These are phyloP conservation scores for Colletotrichum zoysiae DNA, from an alignment of 2,329 filamentous ascomycete genomes.

Conservation along the genomic window DNA sequence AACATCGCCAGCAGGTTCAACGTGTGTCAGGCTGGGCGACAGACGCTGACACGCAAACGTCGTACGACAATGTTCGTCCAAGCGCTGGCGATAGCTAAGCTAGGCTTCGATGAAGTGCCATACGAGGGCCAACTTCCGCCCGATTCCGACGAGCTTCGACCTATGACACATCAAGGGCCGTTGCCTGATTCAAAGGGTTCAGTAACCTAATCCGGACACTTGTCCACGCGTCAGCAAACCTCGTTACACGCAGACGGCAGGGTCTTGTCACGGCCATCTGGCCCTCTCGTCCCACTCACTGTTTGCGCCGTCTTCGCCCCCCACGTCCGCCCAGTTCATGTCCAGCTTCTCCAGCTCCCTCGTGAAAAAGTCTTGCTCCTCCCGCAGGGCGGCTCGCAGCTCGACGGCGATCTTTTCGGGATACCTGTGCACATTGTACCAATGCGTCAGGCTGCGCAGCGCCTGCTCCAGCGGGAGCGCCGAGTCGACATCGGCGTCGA, in stretches of 20 bases:
- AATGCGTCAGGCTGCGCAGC: conserved; percentile 88
- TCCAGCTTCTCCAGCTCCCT: conserved; percentile 82
- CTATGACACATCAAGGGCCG: neutral
- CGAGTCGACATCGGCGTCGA: conserved; percentile 94
- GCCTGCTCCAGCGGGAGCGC: conserved; percentile 93
- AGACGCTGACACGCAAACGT: neutral
- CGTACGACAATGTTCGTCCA: too few relatives aligned
- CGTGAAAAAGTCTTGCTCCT: conserved; percentile 84
- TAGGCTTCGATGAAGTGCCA: neutral
- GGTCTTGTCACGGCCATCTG: conserved; percentile 34
- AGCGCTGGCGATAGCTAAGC: neutral
- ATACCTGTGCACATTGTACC: conserved; percentile 89
- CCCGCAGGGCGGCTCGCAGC: conserved; percentile 70
- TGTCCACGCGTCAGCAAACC: conserved; percentile 29
- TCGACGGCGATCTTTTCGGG: conserved; percentile 79
- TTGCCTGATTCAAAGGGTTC: neutral
- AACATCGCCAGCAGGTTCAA: neutral
- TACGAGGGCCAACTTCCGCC: neutral
- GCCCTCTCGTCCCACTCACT: conserved; percentile 45
- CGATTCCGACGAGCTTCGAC: too few relatives aligned
- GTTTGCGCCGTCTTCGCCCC: conserved; percentile 47
- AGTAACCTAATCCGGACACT: conserved; percentile 41
- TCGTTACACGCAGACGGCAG: conserved; percentile 1
- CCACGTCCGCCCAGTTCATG: conserved; percentile 60
- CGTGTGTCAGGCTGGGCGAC: neutral